Evolutionary conservation across 1,284 basidiomycete genomes (phyloP).

Genomic region (Cutaneotrichosporon arboriforme): DNA sequence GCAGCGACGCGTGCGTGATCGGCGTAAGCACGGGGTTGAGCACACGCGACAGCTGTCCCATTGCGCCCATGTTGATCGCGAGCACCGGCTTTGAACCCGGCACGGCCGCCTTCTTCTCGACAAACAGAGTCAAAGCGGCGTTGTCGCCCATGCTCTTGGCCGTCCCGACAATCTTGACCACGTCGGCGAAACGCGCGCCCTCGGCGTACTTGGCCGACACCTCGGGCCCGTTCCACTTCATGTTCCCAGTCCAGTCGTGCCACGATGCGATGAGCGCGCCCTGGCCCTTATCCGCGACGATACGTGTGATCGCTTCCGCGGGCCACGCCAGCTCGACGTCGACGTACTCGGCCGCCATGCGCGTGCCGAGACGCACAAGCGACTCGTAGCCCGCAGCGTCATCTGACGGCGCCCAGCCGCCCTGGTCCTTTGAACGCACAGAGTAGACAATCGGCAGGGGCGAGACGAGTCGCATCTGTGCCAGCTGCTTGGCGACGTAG

Average conservation of each 20-base stretch:
- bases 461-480: constrained; percentile 70
- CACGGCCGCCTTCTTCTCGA: constrained; percentile 42
- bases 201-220: constrained; percentile 65
- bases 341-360: constrained; percentile 83
- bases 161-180: constrained; percentile 87
- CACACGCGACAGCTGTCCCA: constrained; percentile 84
- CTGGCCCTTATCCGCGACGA: constrained; percentile 62
- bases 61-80: constrained; percentile 87
- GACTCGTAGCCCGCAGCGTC: constrained; percentile 68
- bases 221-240: constrained; percentile 71
- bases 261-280: constrained; percentile 85
- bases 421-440: constrained; percentile 79
- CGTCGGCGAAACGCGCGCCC: constrained; percentile 69
- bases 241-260: constrained; percentile 84
- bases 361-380: constrained; percentile 72
- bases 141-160: constrained; percentile 74
- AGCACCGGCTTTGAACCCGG: constrained; percentile 69
- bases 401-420: constrained; percentile 83
- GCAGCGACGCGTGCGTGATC: constrained; percentile 79
- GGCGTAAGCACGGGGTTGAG: constrained; percentile 82
- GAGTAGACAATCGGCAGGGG: constrained; percentile 87
- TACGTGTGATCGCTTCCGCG: constrained; percentile 57
- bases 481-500: constrained; percentile 78
- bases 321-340: constrained; percentile 84
- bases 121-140: constrained; percentile 70